Evolutionary conservation across 1,284 basidiomycete species (phyloP), one percentile per base, ranked within the genome.

Genomic region (Puccinia coronata): DNA sequence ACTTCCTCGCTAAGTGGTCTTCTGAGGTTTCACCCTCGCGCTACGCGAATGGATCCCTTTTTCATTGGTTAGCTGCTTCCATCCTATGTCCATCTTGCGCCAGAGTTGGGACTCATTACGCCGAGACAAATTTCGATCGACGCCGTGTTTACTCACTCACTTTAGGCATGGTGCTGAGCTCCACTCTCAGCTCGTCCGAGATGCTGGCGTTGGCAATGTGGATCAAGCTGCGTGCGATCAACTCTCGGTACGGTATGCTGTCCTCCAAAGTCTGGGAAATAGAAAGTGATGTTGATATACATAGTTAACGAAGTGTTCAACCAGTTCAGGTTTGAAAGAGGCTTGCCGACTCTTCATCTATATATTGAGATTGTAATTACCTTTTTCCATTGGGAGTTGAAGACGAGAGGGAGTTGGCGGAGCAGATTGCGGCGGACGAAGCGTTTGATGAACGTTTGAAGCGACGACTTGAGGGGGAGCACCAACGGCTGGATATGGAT

Each of bases 401-500:
- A 70, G 18, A 70, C 47, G n/a, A 70, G 18, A 25, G 67, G 67
- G 11, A 70, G 67, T 49, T 70, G 39, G 23, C 23, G n/a, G 25
- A 43, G 67, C 16, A 70, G n/a, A 41, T 70, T 70, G 25, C 36
- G 67, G 16, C n/a, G 28, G 4, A 70, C 47, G 31, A 70, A 70
- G 47, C 67, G 67, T 36, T 70, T 49, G 23, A 70, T 70, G n/a
- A 70, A 47, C 9, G 25, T 25, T 11, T 70, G 67, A 2, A 70
- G 39, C 8, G 67, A 49, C 9, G 67, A 47, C 23, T 70, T 70
- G 8, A 70, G 25, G 16, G 67, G 67, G 28, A 70, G 43, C 14
- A 51, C 67, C 43, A 70, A 70, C 47, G 67, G 67, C 28, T 70
- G 67, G 12, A 70, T 18, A 34, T 70, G 67, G 41, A 70, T 70